phyloP scores from a whole-genome alignment of 2,329 filamentous ascomycete genomes.

The Alternaria viburni region DNA sequence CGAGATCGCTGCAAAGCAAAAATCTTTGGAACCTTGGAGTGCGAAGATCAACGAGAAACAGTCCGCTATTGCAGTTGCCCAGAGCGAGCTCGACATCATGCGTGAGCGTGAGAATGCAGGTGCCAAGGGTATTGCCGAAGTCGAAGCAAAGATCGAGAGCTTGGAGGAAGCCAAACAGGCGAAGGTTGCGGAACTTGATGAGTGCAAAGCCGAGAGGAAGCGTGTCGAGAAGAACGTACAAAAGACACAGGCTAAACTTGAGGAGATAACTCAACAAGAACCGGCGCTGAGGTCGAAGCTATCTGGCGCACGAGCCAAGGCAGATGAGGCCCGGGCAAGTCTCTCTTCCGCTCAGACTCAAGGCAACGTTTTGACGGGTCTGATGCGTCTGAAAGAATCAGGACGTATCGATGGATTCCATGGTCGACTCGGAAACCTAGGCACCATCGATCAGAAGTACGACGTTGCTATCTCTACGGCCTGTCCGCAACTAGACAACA shows the following conservation, averaged over 20 bases:
- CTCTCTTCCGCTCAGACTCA: constrained; percentile 89
- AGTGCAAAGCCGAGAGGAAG: constrained; percentile 74
- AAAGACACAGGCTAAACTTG: constrained; percentile 74
- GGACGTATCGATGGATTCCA: constrained; percentile 98
- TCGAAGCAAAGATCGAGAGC: constrained; percentile 75
- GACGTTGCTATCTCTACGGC: constrained; percentile 98
- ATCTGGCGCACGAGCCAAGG: constrained; percentile 89
- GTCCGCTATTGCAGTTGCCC: constrained; percentile 89
- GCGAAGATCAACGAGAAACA: constrained; percentile 97
- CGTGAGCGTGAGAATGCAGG: constrained; percentile 88
- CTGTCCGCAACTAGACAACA: constrained; percentile 88
- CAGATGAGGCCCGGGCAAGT: constrained; percentile 91
- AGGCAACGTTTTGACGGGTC: constrained; percentile 85
- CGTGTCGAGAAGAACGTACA: constrained; percentile 76
- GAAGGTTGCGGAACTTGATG: constrained; percentile 77
- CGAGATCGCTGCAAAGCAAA: constrained; percentile 89
- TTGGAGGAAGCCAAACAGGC: constrained; percentile 74
- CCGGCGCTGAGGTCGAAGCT: constrained; percentile 83
- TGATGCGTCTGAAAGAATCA: constrained; percentile 95
- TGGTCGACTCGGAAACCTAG: constrained; percentile 90
- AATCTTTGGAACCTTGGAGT: constrained; percentile 93
- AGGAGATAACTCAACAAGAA: constrained; percentile 76
- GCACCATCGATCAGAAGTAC: constrained; percentile 90
- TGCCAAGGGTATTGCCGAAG: constrained; percentile 81
- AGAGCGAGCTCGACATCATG: constrained; percentile 92